Percentiles rank a stretch among this genome's conserved stretches.
These are phyloP conservation scores for Exserohilum rostratum DNA, from an alignment of 2,329 filamentous ascomycete species.

Conservation along the genomic window DNA sequence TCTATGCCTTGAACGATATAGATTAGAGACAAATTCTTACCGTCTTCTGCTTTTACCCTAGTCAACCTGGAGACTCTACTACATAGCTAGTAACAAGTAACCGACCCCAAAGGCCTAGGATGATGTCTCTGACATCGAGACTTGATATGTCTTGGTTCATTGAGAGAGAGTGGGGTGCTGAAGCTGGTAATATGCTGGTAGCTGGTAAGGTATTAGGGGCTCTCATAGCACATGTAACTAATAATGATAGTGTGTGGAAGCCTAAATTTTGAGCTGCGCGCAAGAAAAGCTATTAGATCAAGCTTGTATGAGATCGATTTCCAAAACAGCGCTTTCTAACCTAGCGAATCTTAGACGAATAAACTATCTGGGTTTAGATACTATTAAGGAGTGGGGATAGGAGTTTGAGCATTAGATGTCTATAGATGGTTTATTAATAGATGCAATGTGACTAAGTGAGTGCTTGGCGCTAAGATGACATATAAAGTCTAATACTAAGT, in stretches of 20 bases:
- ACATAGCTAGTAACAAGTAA: too few relatives aligned
- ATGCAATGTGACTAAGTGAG: too few relatives aligned
- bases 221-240: too few relatives aligned
- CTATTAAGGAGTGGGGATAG: too few relatives aligned
- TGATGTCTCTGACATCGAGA: neutral
- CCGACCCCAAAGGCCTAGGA: too few relatives aligned
- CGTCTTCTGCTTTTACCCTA: neutral
- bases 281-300: neutral
- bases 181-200: slow-evolving; percentile 14
- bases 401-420: too few relatives aligned
- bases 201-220: neutral
- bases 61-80: too few relatives aligned
- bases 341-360: neutral
- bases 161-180: neutral
- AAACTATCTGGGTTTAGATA: neutral
- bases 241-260: slow-evolving; percentile 4
- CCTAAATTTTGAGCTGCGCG: slow-evolving; percentile 2
- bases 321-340: neutral
- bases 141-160: slow-evolving; percentile 12
- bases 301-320: neutral
- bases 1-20: neutral
- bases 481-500: too few relatives aligned
- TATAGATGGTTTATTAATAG: neutral
- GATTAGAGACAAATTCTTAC: neutral
- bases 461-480: too few relatives aligned